Evolutionary conservation across 768 basidiomycete genomes (phyloP).

Genomic region (Chiua virens): DNA sequence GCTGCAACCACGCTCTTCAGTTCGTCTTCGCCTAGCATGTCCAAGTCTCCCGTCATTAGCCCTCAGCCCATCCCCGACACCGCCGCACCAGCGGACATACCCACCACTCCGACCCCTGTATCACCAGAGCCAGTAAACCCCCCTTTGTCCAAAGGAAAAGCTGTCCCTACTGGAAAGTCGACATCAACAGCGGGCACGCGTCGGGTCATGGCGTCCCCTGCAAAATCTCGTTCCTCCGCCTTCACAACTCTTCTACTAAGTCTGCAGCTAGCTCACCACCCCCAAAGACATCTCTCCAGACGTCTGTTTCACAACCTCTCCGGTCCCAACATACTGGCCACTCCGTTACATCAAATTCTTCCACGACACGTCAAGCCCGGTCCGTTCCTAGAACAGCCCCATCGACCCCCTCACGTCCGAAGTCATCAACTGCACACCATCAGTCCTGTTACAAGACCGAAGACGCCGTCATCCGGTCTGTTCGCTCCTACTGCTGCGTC

Average conservation of each 20-base stretch:
- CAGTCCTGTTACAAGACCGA: slow-evolving; percentile 40
- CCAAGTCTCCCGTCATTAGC: slow-evolving; percentile 21
- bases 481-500: slow-evolving; percentile 86
- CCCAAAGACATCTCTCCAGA: slow-evolving; percentile 31
- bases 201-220: slow-evolving; percentile 20
- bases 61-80: slow-evolving; percentile 32
- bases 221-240: slow-evolving; percentile 30
- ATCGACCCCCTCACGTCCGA: slow-evolving; percentile 35
- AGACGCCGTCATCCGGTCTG: slow-evolving; percentile 64
- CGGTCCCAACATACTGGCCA: slow-evolving; percentile 43
- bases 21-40: slow-evolving; percentile 23
- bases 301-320: slow-evolving; percentile 39
- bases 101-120: slow-evolving; percentile 22
- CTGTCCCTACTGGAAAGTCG: slow-evolving; percentile 16
- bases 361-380: slow-evolving; percentile 28
- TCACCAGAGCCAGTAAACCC: slow-evolving; percentile 21
- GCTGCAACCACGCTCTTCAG: slow-evolving; percentile 36
- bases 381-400: slow-evolving; percentile 30
- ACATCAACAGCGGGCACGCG: slow-evolving; percentile 23
- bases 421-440: slow-evolving; percentile 32
- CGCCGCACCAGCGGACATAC: slow-evolving; percentile 13
- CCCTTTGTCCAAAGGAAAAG: slow-evolving; percentile 22
- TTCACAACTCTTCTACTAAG: slow-evolving; percentile 14
- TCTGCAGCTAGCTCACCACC: slow-evolving; percentile 26
- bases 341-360: slow-evolving; percentile 35